Percentiles rank a stretch among this genome's conserved stretches.
These are phyloP conservation scores for Buddleja alternifolia DNA, from an alignment of 257 asterid species.

Conservation along the genomic window DNA sequence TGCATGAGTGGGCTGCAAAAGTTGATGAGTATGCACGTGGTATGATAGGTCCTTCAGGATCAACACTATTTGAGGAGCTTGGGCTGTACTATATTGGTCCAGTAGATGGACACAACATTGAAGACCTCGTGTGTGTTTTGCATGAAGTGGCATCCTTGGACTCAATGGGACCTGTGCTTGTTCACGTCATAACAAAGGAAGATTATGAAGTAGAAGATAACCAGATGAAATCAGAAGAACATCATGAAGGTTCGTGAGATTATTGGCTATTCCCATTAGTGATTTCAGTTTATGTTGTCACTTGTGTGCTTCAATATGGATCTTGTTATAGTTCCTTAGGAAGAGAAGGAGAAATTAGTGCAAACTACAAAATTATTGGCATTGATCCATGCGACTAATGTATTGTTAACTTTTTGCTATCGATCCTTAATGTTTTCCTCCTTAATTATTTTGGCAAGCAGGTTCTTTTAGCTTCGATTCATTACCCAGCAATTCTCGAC, in stretches of 20 bases:
- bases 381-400: no score
- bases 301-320: background rate
- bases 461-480: conserved; percentile 37
- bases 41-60: conserved; percentile 88
- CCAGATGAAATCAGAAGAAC: conserved; percentile 32
- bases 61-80: conserved; percentile 94
- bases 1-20: conserved; percentile 98
- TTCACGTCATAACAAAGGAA: conserved; percentile 83
- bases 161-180: conserved; percentile 87
- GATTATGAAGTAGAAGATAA: conserved; percentile 38
- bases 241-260: conserved; percentile 43
- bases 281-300: background rate
- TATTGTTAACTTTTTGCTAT: background rate
- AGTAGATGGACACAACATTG: conserved; percentile 89
- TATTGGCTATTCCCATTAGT: background rate
- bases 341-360: background rate
- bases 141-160: conserved; percentile 85
- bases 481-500: conserved; percentile 31
- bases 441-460: conserved; percentile 31
- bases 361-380: no score
- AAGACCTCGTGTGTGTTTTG: conserved; percentile 79
- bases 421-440: conserved; percentile 20
- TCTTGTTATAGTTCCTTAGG: background rate
- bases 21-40: conserved; percentile 94
- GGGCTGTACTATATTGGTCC: conserved; percentile 96